These are phyloP conservation scores for Xerocomus nothofagi DNA, from an alignment of 1,284 basidiomycete species.

Conservation along the genomic window DNA sequence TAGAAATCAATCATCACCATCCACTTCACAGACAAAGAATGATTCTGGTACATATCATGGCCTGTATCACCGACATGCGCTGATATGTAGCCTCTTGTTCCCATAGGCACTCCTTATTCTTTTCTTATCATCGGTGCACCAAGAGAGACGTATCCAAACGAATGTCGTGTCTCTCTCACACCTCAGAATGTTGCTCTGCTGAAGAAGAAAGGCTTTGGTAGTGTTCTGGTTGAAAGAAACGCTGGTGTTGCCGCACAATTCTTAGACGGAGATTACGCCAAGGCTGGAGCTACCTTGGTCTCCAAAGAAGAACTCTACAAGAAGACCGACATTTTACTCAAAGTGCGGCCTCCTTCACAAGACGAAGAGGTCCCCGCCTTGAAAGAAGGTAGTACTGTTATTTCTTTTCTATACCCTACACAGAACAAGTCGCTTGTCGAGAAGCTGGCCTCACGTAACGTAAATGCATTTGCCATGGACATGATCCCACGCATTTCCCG, in stretches of 20 bases:
- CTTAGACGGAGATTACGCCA: constrained; percentile 71
- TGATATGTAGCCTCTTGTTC: constrained; percentile 2
- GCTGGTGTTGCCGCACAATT: constrained; percentile 77
- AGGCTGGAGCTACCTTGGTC: constrained; percentile 76
- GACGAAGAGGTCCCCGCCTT: constrained; percentile 60
- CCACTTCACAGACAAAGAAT: constrained; percentile 20
- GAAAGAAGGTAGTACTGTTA: constrained; percentile 71
- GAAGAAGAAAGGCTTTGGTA: constrained; percentile 77
- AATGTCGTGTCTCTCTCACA: constrained; percentile 77
- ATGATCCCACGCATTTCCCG: constrained; percentile 86
- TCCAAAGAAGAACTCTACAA: constrained; percentile 62
- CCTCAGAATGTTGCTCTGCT: constrained; percentile 73
- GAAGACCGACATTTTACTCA: constrained; percentile 73
- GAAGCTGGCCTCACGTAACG: constrained; percentile 57
- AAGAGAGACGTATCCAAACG: constrained; percentile 70
- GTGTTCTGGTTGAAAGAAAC: constrained; percentile 69
- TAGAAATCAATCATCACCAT: constrained; percentile 18
- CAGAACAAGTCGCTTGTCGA: constrained; percentile 77
- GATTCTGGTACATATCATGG: constrained; percentile 25
- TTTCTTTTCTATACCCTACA: constrained; percentile 81
- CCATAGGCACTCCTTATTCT: constrained; percentile 64
- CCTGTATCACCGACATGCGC: neutral
- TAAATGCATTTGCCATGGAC: constrained; percentile 77
- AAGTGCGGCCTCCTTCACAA: constrained; percentile 72
- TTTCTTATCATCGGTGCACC: constrained; percentile 77